Evolutionary conservation across 108 stramenopile species (phyloP).

Genomic region (Cyclotella cryptica): DNA sequence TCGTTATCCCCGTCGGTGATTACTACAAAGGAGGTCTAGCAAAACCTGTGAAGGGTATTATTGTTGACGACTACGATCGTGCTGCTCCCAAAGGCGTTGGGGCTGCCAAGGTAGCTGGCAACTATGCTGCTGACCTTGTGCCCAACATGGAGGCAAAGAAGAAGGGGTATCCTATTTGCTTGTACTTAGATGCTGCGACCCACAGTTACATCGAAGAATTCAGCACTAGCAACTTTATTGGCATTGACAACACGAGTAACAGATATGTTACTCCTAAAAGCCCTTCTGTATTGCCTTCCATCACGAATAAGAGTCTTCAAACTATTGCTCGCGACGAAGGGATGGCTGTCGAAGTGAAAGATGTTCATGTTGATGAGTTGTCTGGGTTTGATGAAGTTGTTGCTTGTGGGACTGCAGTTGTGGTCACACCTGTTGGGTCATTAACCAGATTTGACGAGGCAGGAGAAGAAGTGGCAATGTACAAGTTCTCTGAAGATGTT

Average conservation of each 20-base stretch:
- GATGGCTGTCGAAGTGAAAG: slow-evolving; percentile 87
- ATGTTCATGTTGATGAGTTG: slow-evolving; percentile 85
- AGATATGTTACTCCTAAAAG: slow-evolving; percentile 93
- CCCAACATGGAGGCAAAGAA: slow-evolving; percentile 96
- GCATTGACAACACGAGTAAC: slow-evolving; percentile 82
- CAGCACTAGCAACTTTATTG: slow-evolving; percentile 98
- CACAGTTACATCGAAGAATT: slow-evolving; percentile 96
- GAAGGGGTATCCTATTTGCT: slow-evolving; percentile 95
- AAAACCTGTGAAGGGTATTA: slow-evolving; percentile 87
- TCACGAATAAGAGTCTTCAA: slow-evolving; percentile 98
- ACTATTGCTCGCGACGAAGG: slow-evolving; percentile 92
- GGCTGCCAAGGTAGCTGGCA: slow-evolving; percentile 96
- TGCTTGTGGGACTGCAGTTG: slow-evolving; percentile 98
- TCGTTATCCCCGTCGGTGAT: slow-evolving; percentile 97
- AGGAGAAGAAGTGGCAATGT: slow-evolving; percentile 61
- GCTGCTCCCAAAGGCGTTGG: slow-evolving; percentile 98
- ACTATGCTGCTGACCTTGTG: slow-evolving; percentile 98
- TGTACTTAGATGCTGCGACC: slow-evolving; percentile 96
- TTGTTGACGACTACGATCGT: slow-evolving; percentile 96
- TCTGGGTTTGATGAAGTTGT: slow-evolving; percentile 92
- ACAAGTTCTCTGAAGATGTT: slow-evolving; percentile 81
- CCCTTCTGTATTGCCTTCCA: slow-evolving; percentile 90
- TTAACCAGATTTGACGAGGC: slow-evolving; percentile 72
- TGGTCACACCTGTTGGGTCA: slow-evolving; percentile 94
- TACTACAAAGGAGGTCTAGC: slow-evolving; percentile 98